Evolutionary conservation across 1,139 yeast species (phyloP).

Genomic region (Debaryomycetaceae sp.): DNA sequence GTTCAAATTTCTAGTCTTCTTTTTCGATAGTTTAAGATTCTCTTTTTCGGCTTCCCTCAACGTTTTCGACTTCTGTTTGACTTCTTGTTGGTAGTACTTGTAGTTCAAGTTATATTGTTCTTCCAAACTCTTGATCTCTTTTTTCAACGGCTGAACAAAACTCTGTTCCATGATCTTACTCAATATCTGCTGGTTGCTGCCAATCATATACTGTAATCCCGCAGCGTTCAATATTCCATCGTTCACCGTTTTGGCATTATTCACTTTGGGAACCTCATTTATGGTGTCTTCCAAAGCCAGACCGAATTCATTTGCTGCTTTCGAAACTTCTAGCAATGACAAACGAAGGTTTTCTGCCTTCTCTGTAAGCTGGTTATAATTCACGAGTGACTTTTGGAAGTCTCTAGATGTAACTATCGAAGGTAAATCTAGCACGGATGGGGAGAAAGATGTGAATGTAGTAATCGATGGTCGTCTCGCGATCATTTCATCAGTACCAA

Average conservation of each 20-base stretch:
- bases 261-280: conserved; percentile 57
- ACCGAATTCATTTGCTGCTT: conserved; percentile 73
- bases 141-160: conserved; percentile 54
- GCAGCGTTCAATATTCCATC: conserved; percentile 72
- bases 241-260: conserved; percentile 60
- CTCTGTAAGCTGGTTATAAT: conserved; percentile 45
- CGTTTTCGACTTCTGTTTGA: conserved; percentile 47
- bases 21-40: conserved; percentile 52
- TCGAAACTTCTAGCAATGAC: conserved; percentile 50
- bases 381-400: conserved; percentile 43
- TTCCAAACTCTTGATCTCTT: conserved; percentile 41
- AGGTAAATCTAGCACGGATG: conserved; percentile 57
- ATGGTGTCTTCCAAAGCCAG: conserved; percentile 57
- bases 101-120: conserved; percentile 42
- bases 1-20: conserved; percentile 57
- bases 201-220: conserved; percentile 72
- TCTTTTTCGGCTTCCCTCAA: conserved; percentile 56
- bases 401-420: conserved; percentile 59
- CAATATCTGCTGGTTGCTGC: conserved; percentile 74
- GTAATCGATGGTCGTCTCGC: conserved; percentile 29
- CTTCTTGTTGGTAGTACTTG: conserved; percentile 49
- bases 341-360: conserved; percentile 52
- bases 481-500: conserved; percentile 2
- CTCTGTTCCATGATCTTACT: conserved; percentile 51
- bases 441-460: conserved; percentile 42